Base-by-base conservation (phyloP, 208 protist genomes). In the Balamuthia mandrillaris region DNA sequence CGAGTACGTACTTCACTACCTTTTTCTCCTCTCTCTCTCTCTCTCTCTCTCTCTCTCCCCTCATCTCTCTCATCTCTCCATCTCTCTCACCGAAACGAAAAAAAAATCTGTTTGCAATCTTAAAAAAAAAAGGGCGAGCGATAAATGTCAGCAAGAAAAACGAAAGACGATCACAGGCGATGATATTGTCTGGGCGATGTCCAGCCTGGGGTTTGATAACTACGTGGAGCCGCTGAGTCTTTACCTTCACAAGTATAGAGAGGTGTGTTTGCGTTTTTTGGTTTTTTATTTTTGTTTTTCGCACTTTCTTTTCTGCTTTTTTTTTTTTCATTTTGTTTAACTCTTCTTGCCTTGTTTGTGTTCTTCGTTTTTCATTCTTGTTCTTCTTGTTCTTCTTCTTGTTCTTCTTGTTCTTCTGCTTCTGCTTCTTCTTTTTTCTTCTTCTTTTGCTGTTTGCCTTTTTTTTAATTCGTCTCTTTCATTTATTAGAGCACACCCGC, bases 161-260 rank as follows among this genome's bases (percentile, higher is more conserved):
- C 81, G 89, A 33, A 92, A 91, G 45, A 91, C 91, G 2, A 90
- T 93, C 52, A 92, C 86, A 51, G 88, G 88, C 68, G 91, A 93
- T 7, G 91, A 93, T 49, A 78, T 93, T n/a, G 68, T 92, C 0
- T 85, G 51, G 29, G 91, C 91, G 3, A 91, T 93, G 86, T 29
- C 78, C 4, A 88, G 27, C 24, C 78, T 93, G 12, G 91, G 91
- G 27, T 92, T 92, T 81, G 90, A 92, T 16, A 72, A 65, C 27
- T 92, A 92, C 60, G 77, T 87, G 31, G 89, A 93, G 31, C 90
- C 90, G 2, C 58, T 92, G 2, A 90, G 84, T n/a, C 37, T 86
- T 0, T 92, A 89, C 56, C 72, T 92, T 10, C 54, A 70, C 29
- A 82, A 83, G 31, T 91, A 90, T 47, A 41, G 88, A 63, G 88